Base-by-base conservation (phyloP, 1,284 basidiomycete genomes). In the Rhodotorula mucilaginosa region DNA sequence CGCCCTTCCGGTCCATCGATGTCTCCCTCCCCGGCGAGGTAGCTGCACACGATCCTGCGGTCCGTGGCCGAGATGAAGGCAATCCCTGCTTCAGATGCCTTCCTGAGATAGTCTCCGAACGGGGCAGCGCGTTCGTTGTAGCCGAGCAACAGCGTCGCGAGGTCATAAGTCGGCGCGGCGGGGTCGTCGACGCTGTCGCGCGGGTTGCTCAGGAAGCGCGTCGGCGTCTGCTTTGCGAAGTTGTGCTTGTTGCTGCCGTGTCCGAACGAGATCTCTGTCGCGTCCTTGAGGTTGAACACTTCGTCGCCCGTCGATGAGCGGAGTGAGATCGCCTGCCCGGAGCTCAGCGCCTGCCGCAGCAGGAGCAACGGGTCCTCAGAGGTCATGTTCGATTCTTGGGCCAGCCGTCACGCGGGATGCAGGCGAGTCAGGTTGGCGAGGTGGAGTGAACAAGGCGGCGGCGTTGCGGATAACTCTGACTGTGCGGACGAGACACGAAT, bases 51-150 rank as follows among this genome's bases (percentile, higher is more conserved):
- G 54, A 84, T 85, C 81, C 90, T 91, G 72, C 93, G 84, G 81
- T 95, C 93, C 3, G 91, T 92, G 56, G 92, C 88, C 77, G 90
- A 89, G 58, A 96, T 91, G 79, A 92, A 91, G 10, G 80, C 70
- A 0, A 92, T 82, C 2, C 90, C 90, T 65, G 85, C 86, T 77
- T 90, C 88, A 72, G 91, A 85, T 5, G 88, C 88, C 77, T 90
- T 88, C 80, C 89, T 89, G 86, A 95, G 88, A 81, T 96, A 97
- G 77, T 94, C 92, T 34, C 89, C 90, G 49, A 88, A 87, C 2
- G 87, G 84, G 1, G 87, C 86, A 79, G 91, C 90, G 61, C 87
- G 84, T 54, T 90, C 84, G 1, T 88, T 82, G 89, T 89, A 96
- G 52, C 89, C 89, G 21, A 94, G 84, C 78, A 91, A 89, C 8